Evolutionary conservation across 2,329 filamentous ascomycete genomes (phyloP).

Genomic region (Aureobasidium sp.): DNA sequence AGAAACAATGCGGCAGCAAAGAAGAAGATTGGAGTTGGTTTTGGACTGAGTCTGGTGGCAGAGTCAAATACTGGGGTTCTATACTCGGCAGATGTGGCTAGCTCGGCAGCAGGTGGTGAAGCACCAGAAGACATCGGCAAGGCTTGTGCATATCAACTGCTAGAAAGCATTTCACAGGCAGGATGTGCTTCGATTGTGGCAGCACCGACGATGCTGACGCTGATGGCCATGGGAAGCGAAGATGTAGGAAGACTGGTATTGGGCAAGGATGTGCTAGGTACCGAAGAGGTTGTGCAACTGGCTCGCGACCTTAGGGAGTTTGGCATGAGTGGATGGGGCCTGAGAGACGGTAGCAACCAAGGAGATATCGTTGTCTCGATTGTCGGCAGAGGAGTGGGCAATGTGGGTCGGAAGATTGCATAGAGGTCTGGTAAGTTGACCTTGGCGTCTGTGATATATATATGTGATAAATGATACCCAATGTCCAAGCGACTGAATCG

Average conservation of each 20-base stretch:
- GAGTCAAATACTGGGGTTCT: constrained; percentile 82
- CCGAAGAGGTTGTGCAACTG: constrained; percentile 70
- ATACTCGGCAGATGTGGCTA: constrained; percentile 77
- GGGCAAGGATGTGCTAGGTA: constrained; percentile 72
- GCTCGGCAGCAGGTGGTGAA: constrained; percentile 68
- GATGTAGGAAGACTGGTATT: constrained; percentile 84
- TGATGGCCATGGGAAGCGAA: constrained; percentile 98
- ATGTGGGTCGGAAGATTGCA: constrained; percentile 85
- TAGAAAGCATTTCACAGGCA: constrained; percentile 74
- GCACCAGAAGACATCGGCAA: constrained; percentile 87
- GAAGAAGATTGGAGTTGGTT: constrained; percentile 71
- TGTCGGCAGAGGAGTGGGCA: constrained; percentile 88
- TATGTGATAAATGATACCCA: constrained; percentile 20
- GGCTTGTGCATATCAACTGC: constrained; percentile 77
- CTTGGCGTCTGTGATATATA: constrained; percentile 1
- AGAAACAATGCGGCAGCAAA: constrained; percentile 52
- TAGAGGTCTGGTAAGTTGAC: constrained; percentile 21
- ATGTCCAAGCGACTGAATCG: constrained; percentile 1
- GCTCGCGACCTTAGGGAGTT: constrained; percentile 84
- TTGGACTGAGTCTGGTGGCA: constrained; percentile 82
- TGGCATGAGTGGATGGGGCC: constrained; percentile 83
- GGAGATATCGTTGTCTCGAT: constrained; percentile 78
- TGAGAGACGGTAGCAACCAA: constrained; percentile 60
- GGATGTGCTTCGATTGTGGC: constrained; percentile 72
- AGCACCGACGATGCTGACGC: constrained; percentile 65